A percentile compares a stretch with the other conserved stretches of the same genome.
These are phyloP conservation scores for Cicer chorassanicum DNA, from an alignment of 306 rosid genomes.

Conservation along the genomic window DNA sequence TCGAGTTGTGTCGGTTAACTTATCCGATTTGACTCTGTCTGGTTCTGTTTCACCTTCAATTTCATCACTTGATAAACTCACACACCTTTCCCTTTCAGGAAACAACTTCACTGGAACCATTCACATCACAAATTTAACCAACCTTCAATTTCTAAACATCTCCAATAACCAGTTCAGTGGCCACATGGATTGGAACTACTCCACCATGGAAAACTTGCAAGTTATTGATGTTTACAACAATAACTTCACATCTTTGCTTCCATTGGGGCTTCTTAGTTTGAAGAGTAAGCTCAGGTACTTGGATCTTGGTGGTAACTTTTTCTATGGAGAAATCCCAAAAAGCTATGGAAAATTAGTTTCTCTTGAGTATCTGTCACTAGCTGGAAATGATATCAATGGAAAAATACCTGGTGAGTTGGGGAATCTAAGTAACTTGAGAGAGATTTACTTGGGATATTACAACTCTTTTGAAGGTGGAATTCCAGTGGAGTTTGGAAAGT, in stretches of 20 bases:
- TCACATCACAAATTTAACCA: slow-evolving; percentile 56
- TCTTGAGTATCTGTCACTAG: slow-evolving; percentile 73
- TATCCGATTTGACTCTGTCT: slow-evolving; percentile 61
- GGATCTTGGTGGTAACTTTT: slow-evolving; percentile 84
- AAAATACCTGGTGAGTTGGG: slow-evolving; percentile 77
- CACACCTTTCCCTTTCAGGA: slow-evolving; percentile 71
- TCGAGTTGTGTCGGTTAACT: slow-evolving; percentile 68
- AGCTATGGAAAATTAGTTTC: slow-evolving; percentile 60
- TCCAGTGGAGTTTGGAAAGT: slow-evolving; percentile 69
- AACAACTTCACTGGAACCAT: slow-evolving; percentile 75
- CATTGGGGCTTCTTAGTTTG: slow-evolving; percentile 56
- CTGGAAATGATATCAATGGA: slow-evolving; percentile 76
- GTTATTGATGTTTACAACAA: slow-evolving; percentile 81
- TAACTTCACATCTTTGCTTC: slow-evolving; percentile 74
- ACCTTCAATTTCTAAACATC: slow-evolving; percentile 71
- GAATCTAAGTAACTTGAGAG: slow-evolving; percentile 67
- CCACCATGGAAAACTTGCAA: slow-evolving; percentile 57
- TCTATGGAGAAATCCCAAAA: slow-evolving; percentile 66
- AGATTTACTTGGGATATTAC: slow-evolving; percentile 73
- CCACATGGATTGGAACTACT: slow-evolving; percentile 66
- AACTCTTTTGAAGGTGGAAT: slow-evolving; percentile 83
- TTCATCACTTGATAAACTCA: slow-evolving; percentile 65
- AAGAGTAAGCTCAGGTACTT: slow-evolving; percentile 59
- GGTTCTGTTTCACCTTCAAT: slow-evolving; percentile 71
- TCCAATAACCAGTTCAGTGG: slow-evolving; percentile 77